Evolutionary conservation across 2,329 filamentous ascomycete genomes (phyloP).

Genomic region (Diaporthe batatas): DNA sequence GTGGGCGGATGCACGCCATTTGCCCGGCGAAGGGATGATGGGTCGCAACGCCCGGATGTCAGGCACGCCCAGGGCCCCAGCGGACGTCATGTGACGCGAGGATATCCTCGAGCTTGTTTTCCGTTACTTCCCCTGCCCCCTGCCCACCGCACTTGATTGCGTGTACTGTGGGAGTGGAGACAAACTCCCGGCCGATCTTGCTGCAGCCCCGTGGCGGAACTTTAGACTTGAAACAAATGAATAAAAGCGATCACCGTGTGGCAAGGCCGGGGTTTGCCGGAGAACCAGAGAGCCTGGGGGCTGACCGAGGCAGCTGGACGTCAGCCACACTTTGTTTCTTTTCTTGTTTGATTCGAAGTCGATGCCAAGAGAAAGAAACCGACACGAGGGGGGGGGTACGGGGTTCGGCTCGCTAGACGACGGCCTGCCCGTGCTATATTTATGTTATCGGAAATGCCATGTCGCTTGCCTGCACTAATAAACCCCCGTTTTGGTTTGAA

Average conservation of each 20-base stretch:
- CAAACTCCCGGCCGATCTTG: conserved; percentile 30
- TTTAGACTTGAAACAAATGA: conserved; percentile 40
- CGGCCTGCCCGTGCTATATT: conserved; percentile 18
- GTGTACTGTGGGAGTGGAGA: conserved; percentile 25
- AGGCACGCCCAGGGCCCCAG: conserved; percentile 19
- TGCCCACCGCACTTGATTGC: conserved; percentile 9
- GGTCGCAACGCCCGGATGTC: conserved; percentile 19
- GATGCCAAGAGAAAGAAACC: conserved; percentile 4
- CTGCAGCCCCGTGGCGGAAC: conserved; percentile 32
- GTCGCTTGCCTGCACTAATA: conserved; percentile 16
- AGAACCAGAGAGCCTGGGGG: conserved; percentile 4
- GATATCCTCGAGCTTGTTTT: conserved; percentile 21
- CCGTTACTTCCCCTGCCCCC: not conserved
- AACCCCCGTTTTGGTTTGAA: not conserved
- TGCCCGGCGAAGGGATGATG: conserved; percentile 9
- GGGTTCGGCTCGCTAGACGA: conserved; percentile 14
- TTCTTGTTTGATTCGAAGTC: conserved; percentile 19
- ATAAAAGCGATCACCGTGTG: conserved; percentile 35
- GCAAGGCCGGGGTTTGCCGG: conserved; percentile 12
- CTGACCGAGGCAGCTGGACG: conserved; percentile 28
- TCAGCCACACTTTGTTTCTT: conserved; percentile 21
- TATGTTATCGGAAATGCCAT: conserved; percentile 16
- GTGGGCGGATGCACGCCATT: conserved; percentile 32
- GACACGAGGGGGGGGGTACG: conserved; percentile 7
- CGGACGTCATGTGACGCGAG: conserved; percentile 23